These are phyloP conservation scores for Tilletiopsis washingtonensis DNA, from an alignment of 1,284 basidiomycete species.

Conservation along the genomic window DNA sequence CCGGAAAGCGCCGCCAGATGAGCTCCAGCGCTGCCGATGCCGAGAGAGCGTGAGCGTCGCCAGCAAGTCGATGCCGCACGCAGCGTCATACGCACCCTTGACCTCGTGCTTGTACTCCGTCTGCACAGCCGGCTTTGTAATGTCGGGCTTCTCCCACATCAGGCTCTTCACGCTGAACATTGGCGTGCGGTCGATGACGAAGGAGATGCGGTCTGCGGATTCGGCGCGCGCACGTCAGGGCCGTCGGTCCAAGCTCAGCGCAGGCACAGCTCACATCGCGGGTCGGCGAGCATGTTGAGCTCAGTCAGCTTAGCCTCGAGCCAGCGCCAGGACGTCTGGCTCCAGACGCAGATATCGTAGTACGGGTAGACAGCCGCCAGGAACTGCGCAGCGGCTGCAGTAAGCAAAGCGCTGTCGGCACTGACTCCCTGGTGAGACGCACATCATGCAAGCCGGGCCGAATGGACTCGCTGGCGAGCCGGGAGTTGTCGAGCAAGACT, in stretches of 20 bases:
- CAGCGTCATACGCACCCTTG: too few species aligned
- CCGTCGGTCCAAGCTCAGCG: not conserved
- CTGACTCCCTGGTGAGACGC: too few species aligned
- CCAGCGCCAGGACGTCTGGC: constrained; percentile 75
- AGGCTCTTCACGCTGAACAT: constrained; percentile 79
- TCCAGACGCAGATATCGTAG: constrained; percentile 43
- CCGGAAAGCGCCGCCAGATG: constrained; percentile 35
- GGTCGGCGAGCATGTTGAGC: constrained; percentile 62
- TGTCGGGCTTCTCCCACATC: constrained; percentile 52
- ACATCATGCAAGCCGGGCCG: constrained; percentile 68
- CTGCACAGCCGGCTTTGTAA: constrained; percentile 51
- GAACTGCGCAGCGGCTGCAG: constrained; percentile 53
- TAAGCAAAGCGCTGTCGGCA: too few species aligned
- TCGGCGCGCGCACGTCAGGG: not conserved
- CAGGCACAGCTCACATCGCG: constrained; percentile 9
- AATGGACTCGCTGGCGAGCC: constrained; percentile 67
- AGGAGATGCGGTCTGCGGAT: constrained; percentile 12
- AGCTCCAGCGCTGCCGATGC: constrained; percentile 43
- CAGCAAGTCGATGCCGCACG: too few species aligned
- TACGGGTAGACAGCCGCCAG: constrained; percentile 41
- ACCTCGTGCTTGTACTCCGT: constrained; percentile 55
- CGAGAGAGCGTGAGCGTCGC: too few species aligned
- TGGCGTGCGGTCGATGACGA: constrained; percentile 64
- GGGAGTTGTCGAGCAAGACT: constrained; percentile 60
- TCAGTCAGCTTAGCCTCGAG: constrained; percentile 82